Evolutionary conservation across 345 rosid species (phyloP), one percentile per base, ranked within the genome.

Genomic region (Murraya paniculata): DNA sequence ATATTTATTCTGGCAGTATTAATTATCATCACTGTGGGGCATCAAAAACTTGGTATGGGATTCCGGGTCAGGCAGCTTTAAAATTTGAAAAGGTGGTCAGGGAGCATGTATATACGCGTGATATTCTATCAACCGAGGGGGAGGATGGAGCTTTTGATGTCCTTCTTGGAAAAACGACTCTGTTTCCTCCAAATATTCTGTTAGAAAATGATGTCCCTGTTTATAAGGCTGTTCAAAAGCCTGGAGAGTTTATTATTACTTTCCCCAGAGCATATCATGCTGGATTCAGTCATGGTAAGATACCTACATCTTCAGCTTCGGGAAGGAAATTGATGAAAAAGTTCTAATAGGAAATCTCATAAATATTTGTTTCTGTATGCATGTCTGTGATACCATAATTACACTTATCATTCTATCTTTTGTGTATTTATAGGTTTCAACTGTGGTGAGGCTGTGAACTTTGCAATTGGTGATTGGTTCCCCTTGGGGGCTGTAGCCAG

Each of bases 361-460:
- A 25, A 19, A 39, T 36, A 5, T 38, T 30, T 59, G 14, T 25
- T 28, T 35, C 31, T 10, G 39, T 25, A 58, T 75, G n/a, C 57
- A 39, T 62, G 5, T 38, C 60, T 67, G 59, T 68, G 22, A 16
- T 71, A 30, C 39, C 14, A 14, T n/a, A 55, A 62, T 74, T 36
- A 45, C 60, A 9, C 10, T 5, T 41, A n/a, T 72, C 2, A 2
- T 64, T 19, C 31, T 64, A 73, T 68, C 75, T 67, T 71, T 39
- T 61, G 64, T 79, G 55, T 71, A 77, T n/a, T 16, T 87, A 55
- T 69, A 97, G 99, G 99, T 65, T 97, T 97, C 82, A 97, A 97
- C 83, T 97, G 99, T 79, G 99, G 99, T 6, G 99, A 97, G 90
- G 99, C 99, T 74, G 99, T 97, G 81, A 97, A 97, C 85, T 97